phyloP scores from a whole-genome alignment of 305 asterid genomes.

The Solanum hybrid region DNA sequence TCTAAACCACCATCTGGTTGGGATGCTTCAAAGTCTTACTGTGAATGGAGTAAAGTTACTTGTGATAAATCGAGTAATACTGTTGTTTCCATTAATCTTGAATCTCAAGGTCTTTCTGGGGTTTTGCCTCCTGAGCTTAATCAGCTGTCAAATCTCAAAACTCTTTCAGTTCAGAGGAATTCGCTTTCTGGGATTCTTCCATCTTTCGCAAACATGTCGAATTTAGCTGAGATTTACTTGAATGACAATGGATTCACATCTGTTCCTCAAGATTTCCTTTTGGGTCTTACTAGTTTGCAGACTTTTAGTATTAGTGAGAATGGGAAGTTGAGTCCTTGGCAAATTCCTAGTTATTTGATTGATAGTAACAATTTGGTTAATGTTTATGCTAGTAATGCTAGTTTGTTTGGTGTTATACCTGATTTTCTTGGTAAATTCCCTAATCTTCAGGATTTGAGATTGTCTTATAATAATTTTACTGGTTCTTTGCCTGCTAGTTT shows the following conservation, averaged over 20 bases:
- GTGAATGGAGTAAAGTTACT: conserved; percentile 40
- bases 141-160: conserved; percentile 42
- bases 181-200: conserved; percentile 55
- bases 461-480: conserved; percentile 60
- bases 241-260: conserved; percentile 43
- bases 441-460: conserved; percentile 40
- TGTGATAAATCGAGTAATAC: conserved; percentile 39
- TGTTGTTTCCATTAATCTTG: conserved; percentile 38
- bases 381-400: conserved; percentile 48
- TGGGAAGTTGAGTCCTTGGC: conserved; percentile 36
- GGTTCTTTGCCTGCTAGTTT: conserved; percentile 62
- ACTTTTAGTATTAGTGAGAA: conserved; percentile 45
- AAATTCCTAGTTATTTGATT: conserved; percentile 44
- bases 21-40: conserved; percentile 31
- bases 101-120: conserved; percentile 49
- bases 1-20: conserved; percentile 57
- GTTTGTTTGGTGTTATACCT: conserved; percentile 52
- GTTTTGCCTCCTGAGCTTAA: conserved; percentile 46
- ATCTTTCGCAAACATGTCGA: conserved; percentile 51
- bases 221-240: conserved; percentile 36
- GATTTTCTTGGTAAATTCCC: conserved; percentile 50
- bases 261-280: conserved; percentile 42
- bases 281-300: conserved; percentile 38
- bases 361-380: conserved; percentile 36
- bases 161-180: conserved; percentile 51